Evolutionary conservation across 2,329 filamentous ascomycete genomes (phyloP), one percentile per base, ranked within the genome.

Genomic region (Fusarium hainanense): DNA sequence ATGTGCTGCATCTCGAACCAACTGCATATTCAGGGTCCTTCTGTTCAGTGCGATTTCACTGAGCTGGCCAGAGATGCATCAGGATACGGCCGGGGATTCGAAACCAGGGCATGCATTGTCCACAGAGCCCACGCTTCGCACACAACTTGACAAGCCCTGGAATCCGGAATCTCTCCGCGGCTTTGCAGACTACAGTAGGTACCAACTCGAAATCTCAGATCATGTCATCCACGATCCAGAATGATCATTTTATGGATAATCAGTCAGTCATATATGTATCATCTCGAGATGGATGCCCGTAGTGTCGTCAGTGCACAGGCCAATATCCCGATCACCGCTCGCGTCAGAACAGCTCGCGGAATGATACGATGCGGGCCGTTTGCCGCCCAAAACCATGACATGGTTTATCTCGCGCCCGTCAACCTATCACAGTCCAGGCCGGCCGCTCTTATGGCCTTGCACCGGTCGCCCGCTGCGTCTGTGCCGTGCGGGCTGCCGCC

Each of bases 1-100:
- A 30, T 54, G 51, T 62, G 54, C 58, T 61, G 59, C 60, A 62
- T 48, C 55, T 56, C 58, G 68, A 59, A 72, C 73, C 73, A 75
- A 75, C 73, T 62, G 73, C 73, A 75, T 75, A 73, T 64, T 54
- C 56, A 71, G 59, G 68, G 64, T 71, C 68, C 34, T 30, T 49
- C 58, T 42, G 55, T 58, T 49, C 57, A 60, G 44, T 56, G 55
- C 25, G 41, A 60, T 44, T 68, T 43, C 37, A 37, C 63, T 37
- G 21, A 68, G 32, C 46, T 70, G 46, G 56, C 49, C 68, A 52
- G 55, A 68, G 59, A 54, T 57, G 32, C 25, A 62, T 42, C 28
- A 52, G 54, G 51, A 44, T 34, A 57, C 32, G 41, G 42, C 8
- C 27, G 30, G 41, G 23, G 23, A 32, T 21, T 57, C 48, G 59